Percentiles rank a stretch among this genome's conserved stretches.
These are phyloP conservation scores for Fomitopsis pulvina DNA, from an alignment of 768 basidiomycete species.

Conservation along the genomic window DNA sequence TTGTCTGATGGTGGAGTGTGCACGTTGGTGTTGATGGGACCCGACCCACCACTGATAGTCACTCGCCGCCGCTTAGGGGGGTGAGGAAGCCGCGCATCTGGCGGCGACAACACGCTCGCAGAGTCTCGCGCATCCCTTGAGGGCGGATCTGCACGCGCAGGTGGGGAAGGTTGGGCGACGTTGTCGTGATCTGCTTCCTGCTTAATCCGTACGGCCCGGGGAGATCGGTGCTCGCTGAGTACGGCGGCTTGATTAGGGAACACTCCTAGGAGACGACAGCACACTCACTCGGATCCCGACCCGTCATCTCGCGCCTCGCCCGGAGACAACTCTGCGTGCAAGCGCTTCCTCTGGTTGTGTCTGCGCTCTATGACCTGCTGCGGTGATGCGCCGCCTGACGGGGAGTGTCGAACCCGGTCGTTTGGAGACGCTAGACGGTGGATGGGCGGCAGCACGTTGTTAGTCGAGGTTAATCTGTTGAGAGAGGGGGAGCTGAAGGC, in stretches of 20 bases:
- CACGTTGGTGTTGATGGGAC: conserved; percentile 49
- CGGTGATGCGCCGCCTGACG: conserved; percentile 17
- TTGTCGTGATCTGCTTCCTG: conserved; percentile 53
- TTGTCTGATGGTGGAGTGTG: conserved; percentile 31
- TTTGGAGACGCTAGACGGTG: conserved; percentile 34
- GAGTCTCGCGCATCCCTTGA: conserved; percentile 2
- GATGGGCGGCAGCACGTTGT: conserved; percentile 61
- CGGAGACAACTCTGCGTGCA: conserved; percentile 14
- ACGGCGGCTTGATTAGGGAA: conserved; percentile 4
- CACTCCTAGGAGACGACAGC: conserved; percentile 4
- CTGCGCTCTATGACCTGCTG: conserved; percentile 14
- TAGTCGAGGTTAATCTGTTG: conserved; percentile 39
- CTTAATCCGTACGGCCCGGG: conserved; percentile 47
- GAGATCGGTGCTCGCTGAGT: conserved; percentile 36
- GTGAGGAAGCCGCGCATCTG: conserved; percentile 34
- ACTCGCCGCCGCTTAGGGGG: conserved; percentile 61
- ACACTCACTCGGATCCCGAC: conserved; percentile 42
- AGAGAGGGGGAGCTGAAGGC: conserved; percentile 60
- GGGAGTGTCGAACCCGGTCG: conserved; percentile 13
- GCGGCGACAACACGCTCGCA: conserved; percentile 20
- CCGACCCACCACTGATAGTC: conserved; percentile 58
- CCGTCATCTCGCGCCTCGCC: conserved; percentile 27
- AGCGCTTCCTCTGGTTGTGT: conserved; percentile 21
- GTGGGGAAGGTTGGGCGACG: conserved; percentile 32
- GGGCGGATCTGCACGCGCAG: conserved; percentile 11